These are phyloP conservation scores for Epichloe gansuensis DNA, from an alignment of 2,329 filamentous ascomycete species.

Conservation along the genomic window DNA sequence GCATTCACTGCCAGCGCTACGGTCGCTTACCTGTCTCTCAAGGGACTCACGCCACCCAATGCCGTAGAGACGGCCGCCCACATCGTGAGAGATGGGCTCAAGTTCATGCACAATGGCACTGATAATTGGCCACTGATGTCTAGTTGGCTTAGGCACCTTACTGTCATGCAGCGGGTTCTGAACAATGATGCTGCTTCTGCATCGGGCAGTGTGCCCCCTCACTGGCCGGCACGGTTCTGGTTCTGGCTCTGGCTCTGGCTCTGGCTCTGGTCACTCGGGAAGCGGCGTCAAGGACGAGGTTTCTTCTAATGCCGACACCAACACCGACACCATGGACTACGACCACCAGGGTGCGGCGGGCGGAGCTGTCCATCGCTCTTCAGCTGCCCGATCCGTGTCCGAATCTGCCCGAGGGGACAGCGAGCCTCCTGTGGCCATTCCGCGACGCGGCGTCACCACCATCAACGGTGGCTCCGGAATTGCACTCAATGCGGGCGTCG, in stretches of 20 bases:
- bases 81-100: constrained; percentile 46
- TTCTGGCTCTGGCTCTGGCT: constrained; percentile 7
- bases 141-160: constrained; percentile 47
- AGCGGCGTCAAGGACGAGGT: constrained; percentile 40
- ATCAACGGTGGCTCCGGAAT: constrained; percentile 45
- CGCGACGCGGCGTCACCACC: constrained; percentile 42
- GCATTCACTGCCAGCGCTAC: constrained; percentile 50
- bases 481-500: constrained; percentile 33
- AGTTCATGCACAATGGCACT: constrained; percentile 45
- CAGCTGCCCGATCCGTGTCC: constrained; percentile 24
- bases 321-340: constrained; percentile 45
- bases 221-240: constrained; percentile 18
- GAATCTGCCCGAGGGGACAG: constrained; percentile 35
- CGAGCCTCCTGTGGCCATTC: constrained; percentile 37
- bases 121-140: constrained; percentile 48
- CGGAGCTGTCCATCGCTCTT: constrained; percentile 17
- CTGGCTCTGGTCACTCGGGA: constrained; percentile 14
- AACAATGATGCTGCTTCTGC: constrained; percentile 35
- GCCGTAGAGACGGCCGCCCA: constrained; percentile 44
- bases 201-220: constrained; percentile 11
- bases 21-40: constrained; percentile 49
- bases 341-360: constrained; percentile 28
- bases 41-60: constrained; percentile 43
- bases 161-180: constrained; percentile 49
- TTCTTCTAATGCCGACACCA: constrained; percentile 42